Evolutionary conservation across 331 rosid species (phyloP).

Genomic region (Prunus yedoensis): DNA sequence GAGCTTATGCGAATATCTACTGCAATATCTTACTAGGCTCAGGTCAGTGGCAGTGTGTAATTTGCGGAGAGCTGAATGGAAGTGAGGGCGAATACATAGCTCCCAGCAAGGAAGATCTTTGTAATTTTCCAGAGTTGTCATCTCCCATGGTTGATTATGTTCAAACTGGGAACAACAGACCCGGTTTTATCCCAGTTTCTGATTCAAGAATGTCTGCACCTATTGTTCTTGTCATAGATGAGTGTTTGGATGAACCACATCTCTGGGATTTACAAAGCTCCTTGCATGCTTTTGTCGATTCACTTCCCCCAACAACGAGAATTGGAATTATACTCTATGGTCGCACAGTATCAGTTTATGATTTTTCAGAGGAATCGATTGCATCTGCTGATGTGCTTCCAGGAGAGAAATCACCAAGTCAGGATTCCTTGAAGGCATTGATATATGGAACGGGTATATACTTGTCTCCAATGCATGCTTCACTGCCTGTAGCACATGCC

Average conservation of each 20-base stretch:
- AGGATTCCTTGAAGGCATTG: constrained; percentile 70
- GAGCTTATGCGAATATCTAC: constrained; percentile 83
- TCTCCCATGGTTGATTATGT: constrained; percentile 84
- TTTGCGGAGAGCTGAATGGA: constrained; percentile 79
- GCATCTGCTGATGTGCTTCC: constrained; percentile 99
- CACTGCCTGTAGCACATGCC: constrained; percentile 84
- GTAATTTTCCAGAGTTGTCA: constrained; percentile 76
- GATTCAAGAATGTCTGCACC: constrained; percentile 95
- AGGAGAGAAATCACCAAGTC: constrained; percentile 77
- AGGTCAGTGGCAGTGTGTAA: constrained; percentile 99
- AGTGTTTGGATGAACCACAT: constrained; percentile 89
- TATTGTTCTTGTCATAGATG: constrained; percentile 86
- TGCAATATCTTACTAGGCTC: constrained; percentile 86
- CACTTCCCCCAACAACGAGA: constrained; percentile 81
- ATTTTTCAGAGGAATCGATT: constrained; percentile 78
- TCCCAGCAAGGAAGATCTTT: constrained; percentile 70
- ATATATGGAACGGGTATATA: constrained; percentile 94
- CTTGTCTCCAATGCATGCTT: constrained; percentile 94
- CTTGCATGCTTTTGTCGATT: constrained; percentile 93
- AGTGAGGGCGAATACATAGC: constrained; percentile 86
- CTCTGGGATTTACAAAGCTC: constrained; percentile 90
- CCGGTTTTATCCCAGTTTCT: constrained; percentile 93
- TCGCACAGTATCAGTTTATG: constrained; percentile 88
- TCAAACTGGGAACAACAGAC: constrained; percentile 89
- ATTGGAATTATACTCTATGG: constrained; percentile 86